Conservation (phyloP, 805 yeast genomes). For the Torulaspora delbrueckii region DNA sequence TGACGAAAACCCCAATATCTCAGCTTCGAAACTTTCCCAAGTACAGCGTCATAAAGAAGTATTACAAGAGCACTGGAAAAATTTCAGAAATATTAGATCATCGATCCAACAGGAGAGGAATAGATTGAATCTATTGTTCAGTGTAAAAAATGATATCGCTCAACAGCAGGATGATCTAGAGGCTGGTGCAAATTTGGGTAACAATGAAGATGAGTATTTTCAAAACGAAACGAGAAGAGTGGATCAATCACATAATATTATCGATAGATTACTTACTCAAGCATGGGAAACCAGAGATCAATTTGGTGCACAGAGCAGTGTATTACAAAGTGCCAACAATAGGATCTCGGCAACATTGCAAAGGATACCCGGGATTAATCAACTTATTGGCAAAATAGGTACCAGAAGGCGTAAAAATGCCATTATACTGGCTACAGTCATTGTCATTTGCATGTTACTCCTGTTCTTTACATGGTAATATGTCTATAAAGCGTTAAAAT, state of each 20-base stretch:
- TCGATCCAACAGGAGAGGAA: constrained; percentile 70
- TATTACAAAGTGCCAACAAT: constrained; percentile 58
- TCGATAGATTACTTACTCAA: constrained; percentile 75
- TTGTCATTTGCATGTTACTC: constrained; percentile 66
- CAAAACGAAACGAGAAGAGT: constrained; percentile 71
- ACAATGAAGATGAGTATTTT: constrained; percentile 64
- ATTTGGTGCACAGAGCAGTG: constrained; percentile 62
- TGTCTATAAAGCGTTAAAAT: not conserved
- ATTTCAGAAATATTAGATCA: constrained; percentile 53
- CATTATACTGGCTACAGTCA: constrained; percentile 69
- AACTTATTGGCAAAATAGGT: constrained; percentile 71
- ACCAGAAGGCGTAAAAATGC: constrained; percentile 87
- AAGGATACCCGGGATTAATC: constrained; percentile 77
- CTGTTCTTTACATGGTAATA: constrained; percentile 49
- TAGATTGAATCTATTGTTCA: constrained; percentile 63
- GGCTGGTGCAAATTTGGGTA: constrained; percentile 16
- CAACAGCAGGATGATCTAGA: constrained; percentile 44
- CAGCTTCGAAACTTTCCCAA: constrained; percentile 76
- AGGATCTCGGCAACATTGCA: constrained; percentile 57
- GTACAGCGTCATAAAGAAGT: constrained; percentile 76
- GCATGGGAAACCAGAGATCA: constrained; percentile 90
- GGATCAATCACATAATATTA: constrained; percentile 64
- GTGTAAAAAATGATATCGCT: constrained; percentile 76
- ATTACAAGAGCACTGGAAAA: constrained; percentile 62
- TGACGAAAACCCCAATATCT: constrained; percentile 52